A percentile compares a stretch with the other conserved stretches of the same genome.
These are phyloP conservation scores for Salvia miltiorrhiza DNA, from an alignment of 257 asterid genomes.

Conservation along the genomic window DNA sequence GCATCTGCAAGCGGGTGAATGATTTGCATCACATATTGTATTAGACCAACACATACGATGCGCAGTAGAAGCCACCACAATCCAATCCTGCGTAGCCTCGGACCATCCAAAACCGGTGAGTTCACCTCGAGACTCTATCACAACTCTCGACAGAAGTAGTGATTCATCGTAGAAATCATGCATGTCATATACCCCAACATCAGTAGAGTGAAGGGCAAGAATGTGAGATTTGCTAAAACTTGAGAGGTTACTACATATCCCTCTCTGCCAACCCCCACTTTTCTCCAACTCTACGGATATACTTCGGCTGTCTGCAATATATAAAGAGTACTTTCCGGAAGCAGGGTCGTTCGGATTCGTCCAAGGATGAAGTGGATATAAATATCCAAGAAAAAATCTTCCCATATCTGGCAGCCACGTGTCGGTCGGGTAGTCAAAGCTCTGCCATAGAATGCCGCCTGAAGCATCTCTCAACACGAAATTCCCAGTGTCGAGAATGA, in stretches of 20 bases:
- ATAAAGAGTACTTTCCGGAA: conserved; percentile 20
- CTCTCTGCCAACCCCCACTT: conserved; percentile 32
- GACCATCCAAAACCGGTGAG: neutral
- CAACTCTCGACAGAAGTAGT: conserved; percentile 1
- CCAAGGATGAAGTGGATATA: neutral
- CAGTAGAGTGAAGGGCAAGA: neutral
- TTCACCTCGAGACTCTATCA: neutral
- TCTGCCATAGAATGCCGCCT: conserved; percentile 35
- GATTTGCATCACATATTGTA: conserved; percentile 9
- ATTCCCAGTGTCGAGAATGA: conserved; percentile 39
- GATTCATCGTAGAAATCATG: conserved; percentile 10
- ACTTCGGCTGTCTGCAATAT: conserved; percentile 25
- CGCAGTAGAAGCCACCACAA: rapidly evolving
- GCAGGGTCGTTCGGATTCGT: conserved; percentile 8
- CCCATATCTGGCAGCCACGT: neutral
- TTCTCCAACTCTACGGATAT: conserved; percentile 18
- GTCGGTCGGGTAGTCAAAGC: conserved; percentile 42
- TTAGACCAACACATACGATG: conserved; percentile 16
- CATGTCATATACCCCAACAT: neutral
- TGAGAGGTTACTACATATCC: neutral
- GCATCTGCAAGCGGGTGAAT: conserved; percentile 16
- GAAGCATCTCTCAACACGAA: conserved; percentile 27
- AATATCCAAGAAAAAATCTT: neutral
- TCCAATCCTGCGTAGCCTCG: conserved; percentile 4
- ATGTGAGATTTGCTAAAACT: conserved; percentile 7